Conservation (phyloP, 2,329 filamentous ascomycete species). For the Colletotrichum liaoningense region DNA sequence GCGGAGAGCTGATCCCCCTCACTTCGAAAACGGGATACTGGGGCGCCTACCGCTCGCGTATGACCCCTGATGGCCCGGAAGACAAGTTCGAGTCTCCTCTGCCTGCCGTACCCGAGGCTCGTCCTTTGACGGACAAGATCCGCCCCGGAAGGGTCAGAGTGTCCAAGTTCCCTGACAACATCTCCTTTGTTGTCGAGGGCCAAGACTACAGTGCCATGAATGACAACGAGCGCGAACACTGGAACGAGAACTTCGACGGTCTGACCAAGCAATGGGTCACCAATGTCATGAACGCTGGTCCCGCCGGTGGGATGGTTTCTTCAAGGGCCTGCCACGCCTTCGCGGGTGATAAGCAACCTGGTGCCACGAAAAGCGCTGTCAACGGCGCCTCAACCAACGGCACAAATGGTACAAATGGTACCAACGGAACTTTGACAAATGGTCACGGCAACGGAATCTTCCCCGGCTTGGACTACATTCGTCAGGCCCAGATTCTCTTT, state of each 20-base stretch:
- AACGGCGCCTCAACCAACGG: conserved; percentile 12
- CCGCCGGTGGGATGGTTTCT: conserved; percentile 19
- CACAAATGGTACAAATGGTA: conserved; percentile 10
- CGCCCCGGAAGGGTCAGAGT: conserved; percentile 22
- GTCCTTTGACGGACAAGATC: conserved; percentile 16
- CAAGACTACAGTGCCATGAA: conserved; percentile 32
- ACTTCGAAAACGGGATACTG: conserved; percentile 31
- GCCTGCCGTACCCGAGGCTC: conserved; percentile 4
- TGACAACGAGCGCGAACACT: conserved; percentile 26
- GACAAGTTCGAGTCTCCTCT: conserved; percentile 30
- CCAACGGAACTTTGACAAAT: conserved; percentile 16
- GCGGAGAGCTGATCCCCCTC: conserved; percentile 27
- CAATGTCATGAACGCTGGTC: conserved; percentile 21
- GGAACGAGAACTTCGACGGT: conserved; percentile 32
- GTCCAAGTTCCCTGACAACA: conserved; percentile 31
- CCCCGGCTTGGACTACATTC: conserved; percentile 31
- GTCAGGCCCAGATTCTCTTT: conserved; percentile 26
- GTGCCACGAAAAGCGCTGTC: conserved; percentile 17
- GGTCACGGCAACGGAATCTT: conserved; percentile 16
- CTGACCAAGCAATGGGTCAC: conserved; percentile 32
- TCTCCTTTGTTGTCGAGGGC: conserved; percentile 31
- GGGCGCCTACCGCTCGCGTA: conserved; percentile 32
- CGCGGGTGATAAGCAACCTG: conserved; percentile 28
- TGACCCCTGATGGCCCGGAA: conserved; percentile 20
- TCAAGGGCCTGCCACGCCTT: conserved; percentile 27